Percentiles rank a stretch among this genome's conserved stretches.
Evolutionary conservation across 83 land plant genomes (phyloP).

Genomic region (Picea abies): DNA sequence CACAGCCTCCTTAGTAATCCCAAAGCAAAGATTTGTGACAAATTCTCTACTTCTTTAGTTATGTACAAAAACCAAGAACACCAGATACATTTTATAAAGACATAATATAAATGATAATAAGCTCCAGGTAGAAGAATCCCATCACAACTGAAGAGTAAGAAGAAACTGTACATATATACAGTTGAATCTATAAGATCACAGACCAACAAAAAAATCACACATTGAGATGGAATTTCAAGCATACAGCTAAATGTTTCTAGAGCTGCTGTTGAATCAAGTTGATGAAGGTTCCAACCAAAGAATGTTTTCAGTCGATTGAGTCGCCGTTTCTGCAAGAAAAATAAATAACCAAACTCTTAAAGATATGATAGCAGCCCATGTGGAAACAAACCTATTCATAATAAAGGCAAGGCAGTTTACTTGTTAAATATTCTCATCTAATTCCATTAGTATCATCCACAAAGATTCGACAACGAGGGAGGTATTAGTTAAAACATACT

Average conservation of each 20-base stretch:
- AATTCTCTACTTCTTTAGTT: too few species aligned
- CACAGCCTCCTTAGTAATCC: too few species aligned
- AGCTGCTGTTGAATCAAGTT: conserved; percentile 55
- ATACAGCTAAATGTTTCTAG: conserved; percentile 16
- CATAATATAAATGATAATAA: too few species aligned
- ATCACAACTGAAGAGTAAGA: too few species aligned
- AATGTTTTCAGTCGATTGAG: conserved; percentile 44
- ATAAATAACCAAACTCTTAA: background rate
- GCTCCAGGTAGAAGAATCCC: too few species aligned
- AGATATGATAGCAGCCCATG: background rate
- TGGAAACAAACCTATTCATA: background rate
- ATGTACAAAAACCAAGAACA: too few species aligned
- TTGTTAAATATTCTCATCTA: background rate
- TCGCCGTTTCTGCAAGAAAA: conserved; percentile 54
- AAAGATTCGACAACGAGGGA: background rate
- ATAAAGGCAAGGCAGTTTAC: background rate
- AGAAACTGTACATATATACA: too few species aligned
- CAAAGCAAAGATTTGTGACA: too few species aligned
- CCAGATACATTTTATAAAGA: too few species aligned
- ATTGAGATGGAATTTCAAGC: too few species aligned
- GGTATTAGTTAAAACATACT: conserved; percentile 30
- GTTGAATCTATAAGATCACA: too few species aligned
- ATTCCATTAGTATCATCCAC: background rate
- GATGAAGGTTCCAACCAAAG: conserved; percentile 61
- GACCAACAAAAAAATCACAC: too few species aligned